Evolutionary conservation across 768 basidiomycete species (phyloP).

Genomic region (Myochromella boudieri): DNA sequence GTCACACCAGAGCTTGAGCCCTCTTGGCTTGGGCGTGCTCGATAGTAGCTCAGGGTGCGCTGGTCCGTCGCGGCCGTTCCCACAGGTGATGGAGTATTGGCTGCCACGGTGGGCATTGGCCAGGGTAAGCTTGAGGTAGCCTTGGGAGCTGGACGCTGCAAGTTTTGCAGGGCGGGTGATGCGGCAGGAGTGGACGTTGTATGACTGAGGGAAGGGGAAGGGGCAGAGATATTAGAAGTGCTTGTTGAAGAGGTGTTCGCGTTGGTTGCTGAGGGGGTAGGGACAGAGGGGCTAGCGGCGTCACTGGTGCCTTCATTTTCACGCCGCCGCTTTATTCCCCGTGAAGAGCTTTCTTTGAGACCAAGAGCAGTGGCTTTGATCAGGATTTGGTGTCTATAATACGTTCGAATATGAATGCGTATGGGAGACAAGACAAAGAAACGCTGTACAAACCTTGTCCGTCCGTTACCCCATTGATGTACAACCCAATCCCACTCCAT

Average conservation of each 20-base stretch:
- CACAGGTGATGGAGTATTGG: conserved; percentile 55
- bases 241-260: conserved; percentile 19
- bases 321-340: conserved; percentile 45
- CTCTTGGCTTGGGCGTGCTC: conserved; percentile 38
- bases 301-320: conserved; percentile 39
- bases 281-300: conserved; percentile 28
- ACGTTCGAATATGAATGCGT: neutral
- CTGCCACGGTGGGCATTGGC: conserved; percentile 75
- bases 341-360: conserved; percentile 67
- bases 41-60: conserved; percentile 54
- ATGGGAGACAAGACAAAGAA: neutral
- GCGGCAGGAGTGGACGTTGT: conserved; percentile 46
- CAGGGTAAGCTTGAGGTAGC: conserved; percentile 44
- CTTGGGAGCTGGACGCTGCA: conserved; percentile 32
- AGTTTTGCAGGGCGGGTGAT: conserved; percentile 51
- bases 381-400: conserved; percentile 74
- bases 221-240: conserved; percentile 24
- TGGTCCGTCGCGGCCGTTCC: conserved; percentile 45
- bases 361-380: conserved; percentile 80
- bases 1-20: neutral
- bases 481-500: conserved; percentile 83
- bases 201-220: conserved; percentile 39
- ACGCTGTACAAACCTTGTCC: conserved; percentile 56
- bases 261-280: conserved; percentile 28
- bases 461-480: conserved; percentile 68